Conservation (phyloP, 2,329 filamentous ascomycete species). For the Monosporascus sp. region DNA sequence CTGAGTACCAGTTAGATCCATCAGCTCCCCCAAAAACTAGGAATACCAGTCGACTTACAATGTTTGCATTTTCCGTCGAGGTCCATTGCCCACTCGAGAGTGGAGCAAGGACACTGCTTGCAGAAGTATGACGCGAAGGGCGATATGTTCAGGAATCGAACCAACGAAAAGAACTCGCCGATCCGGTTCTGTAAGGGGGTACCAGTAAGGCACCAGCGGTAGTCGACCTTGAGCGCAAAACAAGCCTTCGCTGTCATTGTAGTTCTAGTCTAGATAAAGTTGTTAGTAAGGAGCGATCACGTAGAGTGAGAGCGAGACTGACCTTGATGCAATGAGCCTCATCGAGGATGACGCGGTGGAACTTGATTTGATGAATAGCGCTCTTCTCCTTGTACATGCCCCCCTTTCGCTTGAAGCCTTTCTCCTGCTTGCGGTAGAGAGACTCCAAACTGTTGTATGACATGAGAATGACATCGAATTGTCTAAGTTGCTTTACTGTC, state of each 20-base stretch:
- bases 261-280: conserved; percentile 55
- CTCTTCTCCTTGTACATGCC: conserved; percentile 76
- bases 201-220: conserved; percentile 93
- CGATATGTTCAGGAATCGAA: conserved; percentile 83
- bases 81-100: conserved; percentile 78
- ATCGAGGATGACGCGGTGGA: conserved; percentile 88
- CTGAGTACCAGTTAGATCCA: conserved; percentile 13
- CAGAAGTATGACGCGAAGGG: conserved; percentile 95
- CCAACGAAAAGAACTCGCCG: conserved; percentile 90
- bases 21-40: background rate
- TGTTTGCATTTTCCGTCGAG: conserved; percentile 63
- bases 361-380: conserved; percentile 77
- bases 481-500: conserved; percentile 67
- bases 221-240: conserved; percentile 80
- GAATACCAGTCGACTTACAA: conserved; percentile 51
- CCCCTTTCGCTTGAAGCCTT: conserved; percentile 78
- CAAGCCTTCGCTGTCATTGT: conserved; percentile 93
- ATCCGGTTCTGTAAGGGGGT: conserved; percentile 96
- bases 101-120: conserved; percentile 75
- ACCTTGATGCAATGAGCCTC: conserved; percentile 93
- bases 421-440: conserved; percentile 85
- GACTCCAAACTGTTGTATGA: conserved; percentile 92
- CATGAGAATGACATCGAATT: conserved; percentile 92
- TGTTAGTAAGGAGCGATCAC: conserved; percentile 17
- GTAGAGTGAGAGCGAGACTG: conserved; percentile 9